Evolutionary conservation across 2,329 filamentous ascomycete genomes (phyloP), one percentile per base, ranked within the genome.

Genomic region (Curvularia lunata): DNA sequence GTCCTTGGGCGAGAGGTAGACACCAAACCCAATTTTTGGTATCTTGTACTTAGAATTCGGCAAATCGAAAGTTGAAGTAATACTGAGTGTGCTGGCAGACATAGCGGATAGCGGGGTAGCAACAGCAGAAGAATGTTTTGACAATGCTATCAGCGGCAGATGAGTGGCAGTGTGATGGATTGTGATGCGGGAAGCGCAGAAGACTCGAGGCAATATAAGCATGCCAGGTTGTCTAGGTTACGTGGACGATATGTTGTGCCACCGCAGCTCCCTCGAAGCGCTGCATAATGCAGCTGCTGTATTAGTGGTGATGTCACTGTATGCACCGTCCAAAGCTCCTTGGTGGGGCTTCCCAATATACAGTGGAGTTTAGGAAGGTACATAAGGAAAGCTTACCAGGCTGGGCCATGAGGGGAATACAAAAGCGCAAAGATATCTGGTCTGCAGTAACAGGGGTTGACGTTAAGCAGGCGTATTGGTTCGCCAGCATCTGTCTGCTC

Each of bases 1-100:
- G 41, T 82, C 71, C 37, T 79, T 72, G 2, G 81, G 80, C 5
- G 87, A 86, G 58, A 83, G 84, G 77, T 89, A 92, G 58, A 91
- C 88, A 48, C 89, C 89, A 68, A 91, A 91, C 12, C 89, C 89
- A 9, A 92, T 82, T 27, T 81, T 82, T 23, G 90, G 89, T 18
- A 91, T 88, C 53, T 77, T 77, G 63, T 81, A 75, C 32, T 73
- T 65, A 49, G 80, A 81, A 55, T 83, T 83, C 30, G 79, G 77
- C 38, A 87, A 80, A 41, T 82, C 73, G 38, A 86, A 71, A 21
- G 77, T 76, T 58, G 84, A 81, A 21, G 78, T 77, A 58, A 86
- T 75, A 54, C 75, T 74, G 60, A 82, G 65, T 28, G 53, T 57
- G 8, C 37, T 59, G 6, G 50, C 38, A 1, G 66, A 54, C 67